Evolutionary conservation across 1,139 yeast species (phyloP), one percentile per base, ranked within the genome.

Genomic region (Suhomyces wounanorum): DNA sequence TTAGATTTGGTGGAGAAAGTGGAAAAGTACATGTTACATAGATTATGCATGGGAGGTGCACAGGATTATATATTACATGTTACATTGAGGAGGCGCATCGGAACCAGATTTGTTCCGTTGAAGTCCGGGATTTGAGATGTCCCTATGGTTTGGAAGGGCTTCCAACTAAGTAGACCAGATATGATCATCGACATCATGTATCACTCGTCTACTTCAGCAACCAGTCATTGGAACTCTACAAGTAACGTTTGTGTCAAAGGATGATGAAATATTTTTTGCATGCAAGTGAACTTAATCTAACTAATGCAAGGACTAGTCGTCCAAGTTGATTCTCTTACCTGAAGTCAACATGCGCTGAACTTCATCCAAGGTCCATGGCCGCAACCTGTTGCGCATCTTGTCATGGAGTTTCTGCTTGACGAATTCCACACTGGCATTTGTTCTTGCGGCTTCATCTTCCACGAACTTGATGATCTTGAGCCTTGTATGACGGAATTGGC

Each of bases 301-400:
- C 35, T 16, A 37, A 11, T 38, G 28, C 30, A 37, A 10, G 41
- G 28, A 21, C 40, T 50, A 54, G 16, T 63, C 68, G 52, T 67
- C 70, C 50, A 70, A 62, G 35, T 64, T 59, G 40, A 70, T 69
- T 45, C 72, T 54, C 54, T 66, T 69, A 10, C 70, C 69, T 5
- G 71, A 61, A 11, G 75, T 70, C 49, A 70, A 60, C 73, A 68
- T 70, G 47, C 75, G 55, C 54, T 70, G 75, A n/a, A 70, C 73
- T 56, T 70, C 75, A 55, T 70, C 75, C 47, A 70, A 59, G 9
- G 75, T 70, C 74, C 75, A 70, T 1, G 75, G 75, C 50, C 72
- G 60, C 40, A 59, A 52, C 40, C 74, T 52, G 55, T 70, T 69
- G 49, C 68, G 60, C 75, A 70, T 70, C 48, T 70, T 70, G 25